Conservation (phyloP, 2,329 filamentous ascomycete genomes). For the Aspergillus sp. region DNA sequence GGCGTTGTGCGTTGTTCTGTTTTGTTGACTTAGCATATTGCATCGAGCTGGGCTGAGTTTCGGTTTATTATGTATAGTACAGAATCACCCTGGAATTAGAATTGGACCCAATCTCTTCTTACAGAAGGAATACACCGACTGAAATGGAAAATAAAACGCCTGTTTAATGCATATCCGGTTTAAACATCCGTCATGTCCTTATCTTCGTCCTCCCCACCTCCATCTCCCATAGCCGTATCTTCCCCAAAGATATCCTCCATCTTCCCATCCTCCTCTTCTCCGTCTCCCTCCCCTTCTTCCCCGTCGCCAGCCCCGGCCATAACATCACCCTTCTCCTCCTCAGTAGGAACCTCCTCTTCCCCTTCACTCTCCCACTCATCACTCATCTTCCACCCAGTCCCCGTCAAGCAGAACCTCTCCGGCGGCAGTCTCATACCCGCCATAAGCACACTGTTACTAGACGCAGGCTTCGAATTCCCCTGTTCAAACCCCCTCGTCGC, state of each 20-base stretch:
- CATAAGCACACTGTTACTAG: constrained; percentile 39
- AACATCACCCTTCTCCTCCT: constrained; percentile 25
- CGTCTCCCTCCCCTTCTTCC: constrained; percentile 32
- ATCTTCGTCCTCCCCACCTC: constrained; percentile 36
- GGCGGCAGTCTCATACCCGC: constrained; percentile 60
- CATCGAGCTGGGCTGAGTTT: constrained; percentile 1
- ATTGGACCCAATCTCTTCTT: constrained; percentile 11
- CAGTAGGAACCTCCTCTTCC: constrained; percentile 42
- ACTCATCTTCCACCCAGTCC: constrained; percentile 56
- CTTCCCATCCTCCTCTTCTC: constrained; percentile 46
- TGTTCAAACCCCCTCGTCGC: constrained; percentile 52
- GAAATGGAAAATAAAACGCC: constrained; percentile 2
- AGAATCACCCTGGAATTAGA: neutral
- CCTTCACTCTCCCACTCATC: constrained; percentile 60
- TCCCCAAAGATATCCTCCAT: constrained; percentile 52
- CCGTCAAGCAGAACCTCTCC: constrained; percentile 62
- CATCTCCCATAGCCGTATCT: constrained; percentile 39
- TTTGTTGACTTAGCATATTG: neutral
- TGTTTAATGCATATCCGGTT: constrained; percentile 1
- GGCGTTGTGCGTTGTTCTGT: neutral
- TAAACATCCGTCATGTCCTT: constrained; percentile 46
- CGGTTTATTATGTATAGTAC: constrained; percentile 2
- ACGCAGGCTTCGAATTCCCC: constrained; percentile 22
- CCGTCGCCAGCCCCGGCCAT: constrained; percentile 28
- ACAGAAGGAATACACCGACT: neutral